phyloP scores from a whole-genome alignment of 2,329 filamentous ascomycete species.

The Eutypella sp. region DNA sequence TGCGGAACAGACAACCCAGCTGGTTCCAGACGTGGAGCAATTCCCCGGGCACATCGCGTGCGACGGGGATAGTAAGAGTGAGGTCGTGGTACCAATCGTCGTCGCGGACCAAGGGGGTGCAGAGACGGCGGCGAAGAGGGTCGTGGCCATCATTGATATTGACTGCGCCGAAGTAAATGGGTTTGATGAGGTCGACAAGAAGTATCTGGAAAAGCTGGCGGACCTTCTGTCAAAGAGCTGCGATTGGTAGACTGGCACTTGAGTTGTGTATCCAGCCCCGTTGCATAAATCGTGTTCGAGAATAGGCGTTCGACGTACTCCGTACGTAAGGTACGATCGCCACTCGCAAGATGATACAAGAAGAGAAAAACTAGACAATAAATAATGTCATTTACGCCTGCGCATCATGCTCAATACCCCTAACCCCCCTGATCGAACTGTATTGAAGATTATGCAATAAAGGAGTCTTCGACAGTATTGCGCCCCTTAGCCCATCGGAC shows the following conservation, averaged over 20 bases:
- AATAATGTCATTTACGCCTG: no score
- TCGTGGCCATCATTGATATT: conserved; percentile 74
- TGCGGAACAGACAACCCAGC: conserved; percentile 52
- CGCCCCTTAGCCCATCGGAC: no score
- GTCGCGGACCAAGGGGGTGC: conserved; percentile 23
- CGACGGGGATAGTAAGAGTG: conserved; percentile 69
- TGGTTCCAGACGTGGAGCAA: conserved; percentile 64
- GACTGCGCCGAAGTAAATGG: conserved; percentile 65
- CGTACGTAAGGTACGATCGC: no score
- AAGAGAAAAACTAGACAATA: no score
- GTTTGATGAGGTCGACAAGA: conserved; percentile 64
- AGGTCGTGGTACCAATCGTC: conserved; percentile 75
- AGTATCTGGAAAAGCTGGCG: conserved; percentile 62
- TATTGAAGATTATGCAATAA: background rate
- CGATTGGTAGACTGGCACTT: conserved; percentile 59
- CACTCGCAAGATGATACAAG: no score
- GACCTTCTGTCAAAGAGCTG: conserved; percentile 53
- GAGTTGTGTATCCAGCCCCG: no score
- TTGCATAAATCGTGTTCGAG: no score
- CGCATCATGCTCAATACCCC: no score
- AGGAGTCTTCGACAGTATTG: background rate
- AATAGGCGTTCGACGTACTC: no score
- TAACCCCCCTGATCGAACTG: no score
- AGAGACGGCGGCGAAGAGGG: conserved; percentile 34
- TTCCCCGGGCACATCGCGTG: conserved; percentile 82